Base-by-base conservation (phyloP, 202 grass and related monocot species). In the Zizania palustris region DNA sequence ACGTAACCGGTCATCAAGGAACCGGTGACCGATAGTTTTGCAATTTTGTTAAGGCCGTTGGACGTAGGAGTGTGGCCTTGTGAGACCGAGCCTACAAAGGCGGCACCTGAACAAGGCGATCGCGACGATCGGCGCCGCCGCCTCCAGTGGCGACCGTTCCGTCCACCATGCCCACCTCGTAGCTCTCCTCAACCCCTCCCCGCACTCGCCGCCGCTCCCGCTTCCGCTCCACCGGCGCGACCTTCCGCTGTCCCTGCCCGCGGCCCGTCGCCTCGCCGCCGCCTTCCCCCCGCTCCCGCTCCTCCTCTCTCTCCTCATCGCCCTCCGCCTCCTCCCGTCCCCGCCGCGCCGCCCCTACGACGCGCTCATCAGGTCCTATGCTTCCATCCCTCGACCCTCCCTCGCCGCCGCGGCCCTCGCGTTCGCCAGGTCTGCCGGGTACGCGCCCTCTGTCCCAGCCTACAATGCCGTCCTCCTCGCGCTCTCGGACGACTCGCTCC, bases 381-480 rank as follows among this genome's bases (percentile, higher is more conserved):
- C 88, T 37, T 80, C 86, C 2, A 59, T 91, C 15, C 74, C 60
- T 7, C 73, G 80, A 16, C 28, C 81, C 65, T 15, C 81, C 40
- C 48, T 85, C 28, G 84, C 91, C 33, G 67, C 90, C 39, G 75
- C 75, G 39, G 83, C 81, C 2, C 86, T 93, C 73, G 84, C 88
- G 13, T 84, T 83, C 11, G 61, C 89, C 48, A 86, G 79, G 75
- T 77, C 65, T n/a, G 82, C 88, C 22, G 86, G 91, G 5, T 92
- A 93, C 76, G 86, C 84, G 0, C 86, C 91, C 40, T 83, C 94
- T 3, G 54, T 92, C 6, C 82, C 81, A 5, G 64, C 91, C 19
- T 97, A 92, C 87, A 94, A 97, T 78, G 86, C 89, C 50, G 88
- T 92, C 46, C 87, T 97, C 11, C 82, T 92, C 69, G 60, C 79